Evolutionary conservation across 768 basidiomycete genomes (phyloP).

Genomic region (Calocera cornea): DNA sequence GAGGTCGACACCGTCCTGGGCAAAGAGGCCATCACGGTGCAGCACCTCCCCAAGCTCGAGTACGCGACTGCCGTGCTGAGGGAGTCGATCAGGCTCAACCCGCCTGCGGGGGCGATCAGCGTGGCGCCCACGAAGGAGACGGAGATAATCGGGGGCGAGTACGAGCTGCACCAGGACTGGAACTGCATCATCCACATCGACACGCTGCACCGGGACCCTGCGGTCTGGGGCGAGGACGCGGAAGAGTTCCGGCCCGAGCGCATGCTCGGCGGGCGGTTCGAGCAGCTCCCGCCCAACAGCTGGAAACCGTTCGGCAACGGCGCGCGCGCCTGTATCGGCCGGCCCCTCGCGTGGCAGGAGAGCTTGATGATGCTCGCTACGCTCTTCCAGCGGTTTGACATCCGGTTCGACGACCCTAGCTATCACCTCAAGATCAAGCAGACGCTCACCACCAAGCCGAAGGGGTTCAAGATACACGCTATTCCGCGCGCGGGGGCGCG

Average conservation of each 20-base stretch:
- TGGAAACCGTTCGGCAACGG: conserved; percentile 31
- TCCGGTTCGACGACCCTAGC: conserved; percentile 31
- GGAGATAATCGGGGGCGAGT: conserved; percentile 30
- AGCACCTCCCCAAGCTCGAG: conserved; percentile 32
- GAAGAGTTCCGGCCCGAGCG: conserved; percentile 36
- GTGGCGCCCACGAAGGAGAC: conserved; percentile 29
- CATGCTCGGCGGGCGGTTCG: conserved; percentile 39
- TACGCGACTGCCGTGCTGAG: conserved; percentile 30
- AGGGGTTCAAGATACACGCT: conserved; percentile 31
- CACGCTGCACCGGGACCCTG: conserved; percentile 29
- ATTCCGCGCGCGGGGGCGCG: conserved; percentile 22
- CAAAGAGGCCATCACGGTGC: conserved; percentile 24
- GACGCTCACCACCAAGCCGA: conserved; percentile 36
- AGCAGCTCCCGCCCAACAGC: conserved; percentile 33
- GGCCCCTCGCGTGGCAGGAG: conserved; percentile 39
- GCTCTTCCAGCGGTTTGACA: conserved; percentile 36
- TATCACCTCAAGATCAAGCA: conserved; percentile 36
- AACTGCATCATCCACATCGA: conserved; percentile 22
- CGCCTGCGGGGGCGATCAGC: conserved; percentile 28
- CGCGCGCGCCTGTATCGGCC: conserved; percentile 25
- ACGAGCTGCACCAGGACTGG: conserved; percentile 26
- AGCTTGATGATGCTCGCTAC: conserved; percentile 30
- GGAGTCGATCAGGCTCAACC: conserved; percentile 28
- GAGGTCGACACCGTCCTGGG: conserved; percentile 38
- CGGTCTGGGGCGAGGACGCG: conserved; percentile 38